A percentile compares a stretch with the other conserved stretches of the same genome.
Evolutionary conservation across 495 filamentous ascomycete species (phyloP).

Genomic region (Penicillium lividum): DNA sequence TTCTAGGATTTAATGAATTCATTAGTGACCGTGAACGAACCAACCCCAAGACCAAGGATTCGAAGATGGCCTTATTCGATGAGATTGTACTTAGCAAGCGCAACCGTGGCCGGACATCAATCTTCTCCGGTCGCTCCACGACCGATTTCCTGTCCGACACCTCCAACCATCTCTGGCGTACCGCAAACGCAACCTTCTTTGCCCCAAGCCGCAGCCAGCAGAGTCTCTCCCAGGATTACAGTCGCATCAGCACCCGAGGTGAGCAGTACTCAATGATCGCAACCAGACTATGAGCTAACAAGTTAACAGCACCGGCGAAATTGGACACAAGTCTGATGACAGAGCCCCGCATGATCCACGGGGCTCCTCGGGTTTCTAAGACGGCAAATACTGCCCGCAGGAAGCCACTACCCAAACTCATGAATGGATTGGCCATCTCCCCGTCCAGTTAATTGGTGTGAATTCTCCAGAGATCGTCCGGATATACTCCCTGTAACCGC

Average conservation of each 20-base stretch:
- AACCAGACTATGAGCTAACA: conserved; percentile 18
- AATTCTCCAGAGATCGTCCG: conserved; percentile 15
- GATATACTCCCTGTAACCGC: conserved; percentile 7
- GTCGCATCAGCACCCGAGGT: conserved; percentile 59
- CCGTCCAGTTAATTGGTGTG: conserved; percentile 39
- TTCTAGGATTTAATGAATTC: conserved; percentile 87
- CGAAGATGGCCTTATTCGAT: conserved; percentile 85
- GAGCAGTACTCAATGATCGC: conserved; percentile 17
- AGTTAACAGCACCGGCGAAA: conserved; percentile 68
- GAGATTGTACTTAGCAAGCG: conserved; percentile 93
- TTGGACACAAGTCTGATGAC: conserved; percentile 85
- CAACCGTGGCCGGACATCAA: conserved; percentile 69
- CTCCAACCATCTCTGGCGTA: conserved; percentile 90
- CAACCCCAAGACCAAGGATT: conserved; percentile 53
- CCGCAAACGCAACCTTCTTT: conserved; percentile 70
- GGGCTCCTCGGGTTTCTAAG: conserved; percentile 66
- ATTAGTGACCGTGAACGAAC: conserved; percentile 81
- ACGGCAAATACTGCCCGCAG: conserved; percentile 59
- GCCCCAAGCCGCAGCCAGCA: conserved; percentile 61
- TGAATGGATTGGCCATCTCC: conserved; percentile 53
- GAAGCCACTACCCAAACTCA: conserved; percentile 76
- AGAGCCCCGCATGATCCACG: conserved; percentile 77
- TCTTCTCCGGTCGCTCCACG: conserved; percentile 49
- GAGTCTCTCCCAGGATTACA: conserved; percentile 67
- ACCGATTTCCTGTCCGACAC: conserved; percentile 81